Base-by-base conservation (phyloP, 805 yeast genomes). In the Candida jianshihensis region DNA sequence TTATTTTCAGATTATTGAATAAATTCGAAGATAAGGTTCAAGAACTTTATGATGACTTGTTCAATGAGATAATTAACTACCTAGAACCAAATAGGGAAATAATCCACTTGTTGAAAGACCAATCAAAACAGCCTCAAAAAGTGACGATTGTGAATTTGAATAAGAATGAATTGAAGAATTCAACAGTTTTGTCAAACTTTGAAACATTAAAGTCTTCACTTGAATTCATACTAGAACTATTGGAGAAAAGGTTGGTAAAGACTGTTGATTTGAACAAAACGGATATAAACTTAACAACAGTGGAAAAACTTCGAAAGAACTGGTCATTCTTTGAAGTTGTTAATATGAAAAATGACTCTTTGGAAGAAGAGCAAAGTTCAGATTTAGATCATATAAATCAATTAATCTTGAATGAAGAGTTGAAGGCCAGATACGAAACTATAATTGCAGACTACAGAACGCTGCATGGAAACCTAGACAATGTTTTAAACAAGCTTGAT, bases 301-400 rank as follows among this genome's bases (percentile, higher is more conserved):
- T 58, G 14, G 66, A 62, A 36, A 54, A 55, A 31, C 38, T 64
- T 12, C 54, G 65, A 33, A 49, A 47, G 18, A 48, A 51, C 26
- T 65, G 70, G 70, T 51, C 66, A n/a, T 60, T 64, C 39, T 62
- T 59, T 46, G 68, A 64, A 36, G 46, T 58, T n/a, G 37, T 51
- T 16, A 56, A 54, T 34, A 30, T 52, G 6, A 45, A 48, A 19
- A 46, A 42, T 15, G 43, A 46, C 17, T 42, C 45, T 4, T 35
- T 19, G 19, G 10, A 11, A 7, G 37, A 42, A 24, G 30, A 36
- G 21, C 42, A 39, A 14, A 16, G 34, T 15, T 26, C 35, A n/a
- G 35, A 27, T 13, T 21, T 43, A 13, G 41, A 41, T 4, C 36
- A 43, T 18, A 33, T 46, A 1, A 40, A 34, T 19, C 43, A 43